These are phyloP conservation scores for Arabis alpina DNA, from an alignment of 345 rosid species.

Conservation along the genomic window DNA sequence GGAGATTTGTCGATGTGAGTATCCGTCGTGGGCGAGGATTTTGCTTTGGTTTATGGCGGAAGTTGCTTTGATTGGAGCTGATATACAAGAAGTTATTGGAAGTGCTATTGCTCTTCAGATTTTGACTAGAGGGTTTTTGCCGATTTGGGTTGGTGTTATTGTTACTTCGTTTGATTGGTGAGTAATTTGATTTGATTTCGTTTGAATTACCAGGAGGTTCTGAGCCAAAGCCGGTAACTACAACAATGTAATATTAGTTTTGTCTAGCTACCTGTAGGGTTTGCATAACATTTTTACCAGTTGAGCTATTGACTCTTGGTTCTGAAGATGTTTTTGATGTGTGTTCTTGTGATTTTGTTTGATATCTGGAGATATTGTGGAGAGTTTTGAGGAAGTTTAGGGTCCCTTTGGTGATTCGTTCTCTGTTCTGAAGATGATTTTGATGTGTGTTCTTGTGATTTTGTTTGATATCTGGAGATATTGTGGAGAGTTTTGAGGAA, in stretches of 20 bases:
- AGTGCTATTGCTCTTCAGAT: constrained; percentile 93
- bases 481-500: too few species aligned
- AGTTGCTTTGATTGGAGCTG: constrained; percentile 90
- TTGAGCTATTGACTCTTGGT: too few species aligned
- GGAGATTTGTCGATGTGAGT: constrained; percentile 83
- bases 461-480: neutral
- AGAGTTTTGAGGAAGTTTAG: neutral
- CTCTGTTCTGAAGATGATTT: neutral
- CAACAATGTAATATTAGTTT: too few species aligned
- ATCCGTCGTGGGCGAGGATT: constrained; percentile 75
- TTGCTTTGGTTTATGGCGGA: constrained; percentile 93
- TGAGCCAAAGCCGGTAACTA: too few species aligned
- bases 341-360: neutral
- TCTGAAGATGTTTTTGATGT: constrained; percentile 1
- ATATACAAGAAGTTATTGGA: constrained; percentile 94
- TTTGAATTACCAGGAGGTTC: too few species aligned
- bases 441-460: constrained; percentile 5
- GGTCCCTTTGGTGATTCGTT: too few species aligned
- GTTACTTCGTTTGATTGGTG: constrained; percentile 92
- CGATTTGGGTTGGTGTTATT: constrained; percentile 87
- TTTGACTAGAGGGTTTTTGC: constrained; percentile 78
- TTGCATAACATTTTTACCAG: too few species aligned
- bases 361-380: neutral
- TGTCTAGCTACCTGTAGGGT: too few species aligned
- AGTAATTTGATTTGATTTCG: constrained; percentile 6